Conservation (phyloP, 768 basidiomycete species). For the Pleurotus tuber-regium region DNA sequence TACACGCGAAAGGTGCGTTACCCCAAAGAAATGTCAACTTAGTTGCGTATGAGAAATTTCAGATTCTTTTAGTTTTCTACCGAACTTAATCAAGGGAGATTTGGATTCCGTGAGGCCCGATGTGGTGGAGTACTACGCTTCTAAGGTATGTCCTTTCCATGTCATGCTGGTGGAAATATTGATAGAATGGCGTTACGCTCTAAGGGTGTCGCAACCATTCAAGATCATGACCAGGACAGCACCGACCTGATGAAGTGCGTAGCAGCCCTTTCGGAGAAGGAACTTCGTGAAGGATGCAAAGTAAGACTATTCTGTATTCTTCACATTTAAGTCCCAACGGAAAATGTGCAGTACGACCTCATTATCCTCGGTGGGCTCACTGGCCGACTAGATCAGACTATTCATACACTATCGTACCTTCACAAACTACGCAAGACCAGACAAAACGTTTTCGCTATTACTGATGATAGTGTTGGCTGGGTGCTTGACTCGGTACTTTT, state of each 20-base stretch:
- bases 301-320: constrained; percentile 11
- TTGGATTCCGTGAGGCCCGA: constrained; percentile 83
- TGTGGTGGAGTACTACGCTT: constrained; percentile 66
- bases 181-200: too few species aligned
- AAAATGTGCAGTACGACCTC: constrained; percentile 48
- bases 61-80: constrained; percentile 54
- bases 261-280: constrained; percentile 53
- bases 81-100: constrained; percentile 91
- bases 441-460: constrained; percentile 67
- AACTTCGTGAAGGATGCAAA: constrained; percentile 39
- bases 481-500: constrained; percentile 69
- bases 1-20: not conserved
- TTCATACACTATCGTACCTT: constrained; percentile 83
- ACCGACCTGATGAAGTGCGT: constrained; percentile 98
- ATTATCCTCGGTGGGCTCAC: constrained; percentile 86
- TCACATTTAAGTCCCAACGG: constrained; percentile 22
- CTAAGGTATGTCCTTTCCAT: constrained; percentile 39
- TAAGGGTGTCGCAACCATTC: constrained; percentile 67
- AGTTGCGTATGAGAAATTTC: not conserved
- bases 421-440: constrained; percentile 71
- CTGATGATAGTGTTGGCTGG: constrained; percentile 93
- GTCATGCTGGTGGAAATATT: not conserved
- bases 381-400: constrained; percentile 92
- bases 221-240: constrained; percentile 75
- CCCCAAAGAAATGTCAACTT: not conserved